These are phyloP conservation scores for Botrytis byssoidea DNA, from an alignment of 2,329 filamentous ascomycete species.

Conservation along the genomic window DNA sequence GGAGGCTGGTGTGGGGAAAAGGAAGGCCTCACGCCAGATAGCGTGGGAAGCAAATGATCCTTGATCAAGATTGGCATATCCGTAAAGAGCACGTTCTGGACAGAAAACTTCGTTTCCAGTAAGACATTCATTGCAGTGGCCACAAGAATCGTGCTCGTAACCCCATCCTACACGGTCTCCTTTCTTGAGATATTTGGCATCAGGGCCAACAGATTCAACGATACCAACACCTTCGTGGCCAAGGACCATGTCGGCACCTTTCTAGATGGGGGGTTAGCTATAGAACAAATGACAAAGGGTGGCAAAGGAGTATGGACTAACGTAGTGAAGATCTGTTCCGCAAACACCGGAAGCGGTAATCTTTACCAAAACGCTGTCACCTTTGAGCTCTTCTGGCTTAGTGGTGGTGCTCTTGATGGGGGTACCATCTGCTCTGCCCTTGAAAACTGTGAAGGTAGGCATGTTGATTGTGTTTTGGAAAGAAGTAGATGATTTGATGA, in stretches of 20 bases:
- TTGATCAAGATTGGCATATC: constrained; percentile 45
- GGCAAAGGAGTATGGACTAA: not conserved
- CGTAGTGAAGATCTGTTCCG: constrained; percentile 25
- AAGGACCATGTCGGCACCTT: constrained; percentile 40
- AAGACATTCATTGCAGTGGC: constrained; percentile 45
- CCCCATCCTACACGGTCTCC: constrained; percentile 51
- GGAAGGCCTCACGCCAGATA: constrained; percentile 42
- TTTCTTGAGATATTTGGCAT: constrained; percentile 42
- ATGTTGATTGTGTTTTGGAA: constrained; percentile 6
- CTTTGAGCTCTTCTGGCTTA: constrained; percentile 20
- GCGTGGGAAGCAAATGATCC: constrained; percentile 45
- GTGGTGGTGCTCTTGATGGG: constrained; percentile 22
- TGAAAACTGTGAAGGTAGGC: constrained; percentile 27
- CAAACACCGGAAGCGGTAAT: constrained; percentile 25
- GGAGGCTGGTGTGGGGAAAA: constrained; percentile 42
- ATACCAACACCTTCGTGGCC: constrained; percentile 71
- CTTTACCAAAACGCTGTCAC: constrained; percentile 24
- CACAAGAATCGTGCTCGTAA: constrained; percentile 43
- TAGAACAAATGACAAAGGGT: not conserved
- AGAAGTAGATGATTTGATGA: not conserved
- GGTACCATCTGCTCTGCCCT: constrained; percentile 19
- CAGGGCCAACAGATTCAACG: constrained; percentile 57
- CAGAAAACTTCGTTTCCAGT: constrained; percentile 45
- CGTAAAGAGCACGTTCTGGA: constrained; percentile 43
- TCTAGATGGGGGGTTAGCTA: constrained; percentile 19